Base-by-base conservation (phyloP, 2,329 filamentous ascomycete genomes). In the Verticillium nubilum region DNA sequence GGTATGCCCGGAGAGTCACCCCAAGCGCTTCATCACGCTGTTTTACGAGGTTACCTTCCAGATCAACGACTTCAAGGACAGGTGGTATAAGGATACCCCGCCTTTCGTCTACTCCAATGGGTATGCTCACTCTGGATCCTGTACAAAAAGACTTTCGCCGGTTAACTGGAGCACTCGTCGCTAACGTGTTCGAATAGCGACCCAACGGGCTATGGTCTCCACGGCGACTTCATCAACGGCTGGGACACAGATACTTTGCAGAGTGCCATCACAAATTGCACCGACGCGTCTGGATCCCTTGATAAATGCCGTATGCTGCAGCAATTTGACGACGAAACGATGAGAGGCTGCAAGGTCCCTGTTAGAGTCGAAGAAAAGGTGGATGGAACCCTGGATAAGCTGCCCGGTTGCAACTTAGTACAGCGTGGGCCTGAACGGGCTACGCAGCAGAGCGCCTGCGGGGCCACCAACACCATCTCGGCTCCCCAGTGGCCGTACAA, bases 211-310 rank as follows among this genome's bases (percentile, higher is more conserved):
- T 59, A 60, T 19, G 61, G 59, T 19, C 59, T 58, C 23, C 61
- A 63, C 53, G 61, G 57, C 35, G 61, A 63, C 26, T 63, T 61
- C 57, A 35, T 63, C n/a, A 61, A 61, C 37, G 61, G 59, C 27
- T 57, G 56, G 56, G 35, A 28, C 9, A 28, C 13, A 5, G 37
- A 57, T 23, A 25, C 28, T 6, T 42, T 57, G 3, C 56, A 57
- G 28, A 80, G n/a, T 60, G 88, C 89, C 64, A 85, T 91, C 65
- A 79, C 88, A 67, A 82, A 77, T 56, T 91, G 90, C 76, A 77
- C 86, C 64, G 82, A 82, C 54, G 81, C 84, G 57, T 80, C 80
- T 59, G 65, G 70, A 10, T 83, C 82, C 54, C 86, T 91, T 75
- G 82, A 88, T 62, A 77, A 81, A 64, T 91, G 87, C 74, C 77